Evolutionary conservation across 1,284 basidiomycete genomes (phyloP), one percentile per base, ranked within the genome.

Genomic region (Peniophora sp.): DNA sequence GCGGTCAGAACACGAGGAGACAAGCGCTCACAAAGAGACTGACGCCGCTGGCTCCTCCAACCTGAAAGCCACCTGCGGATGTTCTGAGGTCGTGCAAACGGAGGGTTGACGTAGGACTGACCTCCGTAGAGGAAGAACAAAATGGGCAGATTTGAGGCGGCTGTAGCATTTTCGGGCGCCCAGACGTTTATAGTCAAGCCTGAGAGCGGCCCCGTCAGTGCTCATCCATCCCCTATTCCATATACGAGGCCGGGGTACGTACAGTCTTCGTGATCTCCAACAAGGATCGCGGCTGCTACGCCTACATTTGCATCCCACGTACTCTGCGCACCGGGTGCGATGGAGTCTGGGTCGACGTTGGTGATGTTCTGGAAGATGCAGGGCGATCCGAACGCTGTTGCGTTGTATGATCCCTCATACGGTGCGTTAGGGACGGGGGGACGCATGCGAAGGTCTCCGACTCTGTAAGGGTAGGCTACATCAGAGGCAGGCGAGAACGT

Each of bases 171-270:
- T 1, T 68, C 60, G 3, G 81, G 76, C 27, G 69, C 73, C 49
- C 77, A 66, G 3, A 85, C 72, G 58, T 84, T 84, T 55, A 84
- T 58, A 1, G 71, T 75, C 36, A 85, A 63, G 59, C 82, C 81
- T 75, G 62, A 55, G 11, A 36, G 20, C 3, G 35, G 18, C 15
- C 14, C 34, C 39, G 22, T 45, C 37, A 27, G 6, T 9, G n/a
- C 37, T 3, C 10, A 47, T 5, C 27, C 6, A 32, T 5, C 12
- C 5, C 27, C 14, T 3, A 9, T 3, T 23, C 11, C 17, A 10
- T 9, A 35, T 14, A 27, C 18, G 41, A 55, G 72, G n/a, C n/a
- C n/a, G n/a, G n/a, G n/a, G n/a, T n/a, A n/a, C 18, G 54, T 51
- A 77, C 75, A 80, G 56, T 79, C 75, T 59, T 80, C 77, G 47